phyloP scores from a whole-genome alignment of 2,329 filamentous ascomycete genomes.

The Aspergillus tanneri region DNA sequence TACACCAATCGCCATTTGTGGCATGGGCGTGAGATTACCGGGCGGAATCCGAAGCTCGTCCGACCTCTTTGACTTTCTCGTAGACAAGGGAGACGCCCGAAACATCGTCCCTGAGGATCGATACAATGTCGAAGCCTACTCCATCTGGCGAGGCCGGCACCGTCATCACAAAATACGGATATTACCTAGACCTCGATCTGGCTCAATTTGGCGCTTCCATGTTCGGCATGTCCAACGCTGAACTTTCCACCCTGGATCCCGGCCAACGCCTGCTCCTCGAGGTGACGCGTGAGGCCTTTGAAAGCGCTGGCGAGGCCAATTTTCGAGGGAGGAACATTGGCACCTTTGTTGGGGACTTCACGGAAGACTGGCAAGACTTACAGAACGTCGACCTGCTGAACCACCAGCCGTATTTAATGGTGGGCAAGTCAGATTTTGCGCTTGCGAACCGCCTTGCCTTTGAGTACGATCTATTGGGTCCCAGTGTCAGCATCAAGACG shows the following conservation, averaged over 20 bases:
- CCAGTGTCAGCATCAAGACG: slow-evolving; percentile 35
- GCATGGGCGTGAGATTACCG: slow-evolving; percentile 21
- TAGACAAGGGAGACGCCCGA: slow-evolving; percentile 16
- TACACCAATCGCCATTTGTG: slow-evolving; percentile 14
- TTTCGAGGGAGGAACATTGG: slow-evolving; percentile 34
- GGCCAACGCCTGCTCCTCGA: slow-evolving; percentile 36
- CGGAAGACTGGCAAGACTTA: slow-evolving; percentile 28
- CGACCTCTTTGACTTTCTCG: slow-evolving; percentile 24
- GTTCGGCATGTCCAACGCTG: slow-evolving; percentile 24
- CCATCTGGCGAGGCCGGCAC: slow-evolving; percentile 12
- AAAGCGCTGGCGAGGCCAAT: slow-evolving; percentile 28
- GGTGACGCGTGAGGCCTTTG: slow-evolving; percentile 33
- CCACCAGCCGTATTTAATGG: slow-evolving; percentile 10
- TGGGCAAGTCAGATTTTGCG: slow-evolving; percentile 10
- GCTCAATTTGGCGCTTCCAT: slow-evolving; percentile 25
- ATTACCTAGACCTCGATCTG: slow-evolving; percentile 31
- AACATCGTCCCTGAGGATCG: slow-evolving; percentile 22
- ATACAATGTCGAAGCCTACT: slow-evolving; percentile 26
- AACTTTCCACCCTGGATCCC: slow-evolving; percentile 30
- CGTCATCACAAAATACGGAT: slow-evolving; percentile 15
- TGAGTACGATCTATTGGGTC: slow-evolving; percentile 13
- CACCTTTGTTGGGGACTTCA: slow-evolving; percentile 25
- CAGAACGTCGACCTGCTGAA: slow-evolving; percentile 18
- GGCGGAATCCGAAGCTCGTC: slow-evolving; percentile 17
- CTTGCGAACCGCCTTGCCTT: slow-evolving; percentile 13